phyloP scores from a whole-genome alignment of 768 basidiomycete genomes.

The Lactarius pseudohatsudake region DNA sequence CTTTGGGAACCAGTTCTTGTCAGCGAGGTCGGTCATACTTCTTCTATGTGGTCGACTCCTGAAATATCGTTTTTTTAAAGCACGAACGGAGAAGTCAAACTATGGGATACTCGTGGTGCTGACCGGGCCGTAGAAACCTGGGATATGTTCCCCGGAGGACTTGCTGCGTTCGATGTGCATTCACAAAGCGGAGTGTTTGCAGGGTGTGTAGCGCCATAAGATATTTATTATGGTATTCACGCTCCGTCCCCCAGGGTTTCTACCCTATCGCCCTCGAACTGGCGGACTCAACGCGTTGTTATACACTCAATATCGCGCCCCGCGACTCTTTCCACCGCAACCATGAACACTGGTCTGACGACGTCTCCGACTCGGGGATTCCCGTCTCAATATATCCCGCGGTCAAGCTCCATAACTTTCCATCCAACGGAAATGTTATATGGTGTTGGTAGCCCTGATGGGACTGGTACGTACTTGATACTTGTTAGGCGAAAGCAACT shows the following conservation, averaged over 20 bases:
- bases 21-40: constrained; percentile 67
- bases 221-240: constrained; percentile 1
- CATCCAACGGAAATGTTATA: constrained; percentile 88
- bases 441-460: constrained; percentile 71
- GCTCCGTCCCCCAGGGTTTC: constrained; percentile 36
- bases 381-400: constrained; percentile 60
- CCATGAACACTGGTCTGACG: constrained; percentile 54
- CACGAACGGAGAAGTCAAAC: constrained; percentile 82
- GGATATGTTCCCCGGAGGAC: constrained; percentile 65
- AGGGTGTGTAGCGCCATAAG: constrained; percentile 51
- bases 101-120: constrained; percentile 83
- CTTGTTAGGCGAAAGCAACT: neutral
- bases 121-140: constrained; percentile 61
- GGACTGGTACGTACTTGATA: constrained; percentile 40
- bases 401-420: constrained; percentile 67
- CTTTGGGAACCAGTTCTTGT: constrained; percentile 67
- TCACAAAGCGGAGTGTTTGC: constrained; percentile 80
- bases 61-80: constrained; percentile 41
- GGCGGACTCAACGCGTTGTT: constrained; percentile 63
- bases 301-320: constrained; percentile 55
- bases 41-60: constrained; percentile 5
- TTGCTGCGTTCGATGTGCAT: constrained; percentile 88
- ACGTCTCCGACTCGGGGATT: constrained; percentile 53
- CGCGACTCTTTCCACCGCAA: constrained; percentile 45
- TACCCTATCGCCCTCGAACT: constrained; percentile 56